phyloP scores from a whole-genome alignment of 2,329 filamentous ascomycete genomes.

The Kalmusia sp. region DNA sequence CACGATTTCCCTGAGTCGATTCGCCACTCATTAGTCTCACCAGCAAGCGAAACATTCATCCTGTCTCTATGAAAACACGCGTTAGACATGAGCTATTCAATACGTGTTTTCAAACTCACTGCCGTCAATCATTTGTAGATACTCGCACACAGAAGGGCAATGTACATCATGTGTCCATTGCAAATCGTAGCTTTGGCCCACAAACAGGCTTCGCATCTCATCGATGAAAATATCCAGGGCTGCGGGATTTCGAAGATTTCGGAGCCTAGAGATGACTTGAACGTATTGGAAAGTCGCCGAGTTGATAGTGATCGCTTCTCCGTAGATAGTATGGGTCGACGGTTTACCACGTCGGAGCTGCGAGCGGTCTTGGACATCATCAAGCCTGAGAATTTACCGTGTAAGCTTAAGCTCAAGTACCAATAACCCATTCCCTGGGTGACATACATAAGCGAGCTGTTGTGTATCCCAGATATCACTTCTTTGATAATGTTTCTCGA shows the following conservation, averaged over 20 bases:
- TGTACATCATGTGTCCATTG: conserved; percentile 64
- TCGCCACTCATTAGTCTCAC: not conserved
- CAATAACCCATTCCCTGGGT: too few relatives aligned
- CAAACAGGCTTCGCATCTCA: conserved; percentile 60
- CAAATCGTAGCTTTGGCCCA: conserved; percentile 85
- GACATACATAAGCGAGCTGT: conserved; percentile 67
- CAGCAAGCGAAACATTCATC: conserved; percentile 85
- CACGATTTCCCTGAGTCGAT: not conserved
- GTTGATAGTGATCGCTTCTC: conserved; percentile 83
- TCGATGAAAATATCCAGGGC: conserved; percentile 13
- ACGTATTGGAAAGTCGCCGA: conserved; percentile 87
- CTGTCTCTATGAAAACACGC: too few relatives aligned
- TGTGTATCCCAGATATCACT: conserved; percentile 81
- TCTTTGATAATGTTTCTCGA: conserved; percentile 74
- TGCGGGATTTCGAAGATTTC: conserved; percentile 52
- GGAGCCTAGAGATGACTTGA: conserved; percentile 68
- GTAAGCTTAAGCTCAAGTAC: too few relatives aligned
- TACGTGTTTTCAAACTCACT: too few relatives aligned
- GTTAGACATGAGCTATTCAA: too few relatives aligned
- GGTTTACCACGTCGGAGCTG: conserved; percentile 70
- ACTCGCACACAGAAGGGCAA: conserved; percentile 76
- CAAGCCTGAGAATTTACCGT: too few relatives aligned
- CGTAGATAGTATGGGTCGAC: conserved; percentile 82
- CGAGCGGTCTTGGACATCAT: conserved; percentile 76
- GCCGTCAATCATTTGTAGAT: conserved; percentile 84